Evolutionary conservation across 768 basidiomycete species (phyloP).

Genomic region (Lentinula raphanica): DNA sequence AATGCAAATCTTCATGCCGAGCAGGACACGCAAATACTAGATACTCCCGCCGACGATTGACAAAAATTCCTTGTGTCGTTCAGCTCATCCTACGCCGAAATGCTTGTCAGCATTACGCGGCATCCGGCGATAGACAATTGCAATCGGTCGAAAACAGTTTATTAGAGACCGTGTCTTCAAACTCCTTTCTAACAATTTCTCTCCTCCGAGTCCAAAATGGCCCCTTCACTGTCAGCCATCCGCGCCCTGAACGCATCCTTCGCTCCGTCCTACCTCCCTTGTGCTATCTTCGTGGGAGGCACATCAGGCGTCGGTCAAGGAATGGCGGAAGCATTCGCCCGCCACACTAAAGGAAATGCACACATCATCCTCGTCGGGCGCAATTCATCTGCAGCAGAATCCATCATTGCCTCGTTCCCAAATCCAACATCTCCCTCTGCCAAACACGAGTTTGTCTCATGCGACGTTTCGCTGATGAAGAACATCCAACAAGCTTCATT

Average conservation of each 20-base stretch:
- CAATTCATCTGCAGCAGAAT: slow-evolving; percentile 24
- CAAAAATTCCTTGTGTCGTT: no score
- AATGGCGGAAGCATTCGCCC: slow-evolving; percentile 27
- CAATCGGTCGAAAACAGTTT: no score
- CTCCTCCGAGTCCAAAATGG: slow-evolving; percentile 4
- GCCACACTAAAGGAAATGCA: slow-evolving; percentile 27
- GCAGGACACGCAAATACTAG: no score
- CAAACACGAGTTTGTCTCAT: slow-evolving; percentile 27
- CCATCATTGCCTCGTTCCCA: slow-evolving; percentile 23
- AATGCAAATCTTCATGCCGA: no score
- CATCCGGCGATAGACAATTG: no score
- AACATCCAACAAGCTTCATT: slow-evolving; percentile 23
- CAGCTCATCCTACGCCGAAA: no score
- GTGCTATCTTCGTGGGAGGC: slow-evolving; percentile 13
- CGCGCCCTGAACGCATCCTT: slow-evolving; percentile 14
- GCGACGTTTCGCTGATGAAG: slow-evolving; percentile 26
- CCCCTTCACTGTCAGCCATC: slow-evolving; percentile 9
- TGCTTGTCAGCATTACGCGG: no score
- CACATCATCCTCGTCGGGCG: slow-evolving; percentile 31
- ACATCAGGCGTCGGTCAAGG: slow-evolving; percentile 21
- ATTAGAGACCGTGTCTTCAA: no score
- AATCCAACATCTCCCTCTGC: slow-evolving; percentile 12
- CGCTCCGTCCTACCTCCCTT: slow-evolving; percentile 5
- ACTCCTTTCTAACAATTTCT: background rate
- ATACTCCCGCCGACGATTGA: no score